Percentiles rank a stretch among this genome's conserved stretches.
Conservation (phyloP, 306 rosid species). For the Carpinus viminea region DNA sequence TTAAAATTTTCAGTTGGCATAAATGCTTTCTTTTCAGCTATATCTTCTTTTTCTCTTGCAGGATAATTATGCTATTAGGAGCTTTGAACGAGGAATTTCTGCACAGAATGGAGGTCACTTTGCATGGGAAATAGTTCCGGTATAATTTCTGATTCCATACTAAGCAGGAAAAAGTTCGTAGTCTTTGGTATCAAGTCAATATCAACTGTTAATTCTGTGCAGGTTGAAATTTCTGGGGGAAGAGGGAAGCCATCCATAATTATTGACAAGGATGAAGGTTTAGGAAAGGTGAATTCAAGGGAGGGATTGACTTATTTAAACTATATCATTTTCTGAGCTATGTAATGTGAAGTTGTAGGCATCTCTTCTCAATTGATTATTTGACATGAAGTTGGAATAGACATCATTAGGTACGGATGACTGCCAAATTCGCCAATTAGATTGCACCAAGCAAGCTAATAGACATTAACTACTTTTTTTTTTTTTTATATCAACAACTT, state of each 20-base stretch:
- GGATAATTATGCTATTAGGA: constrained; percentile 81
- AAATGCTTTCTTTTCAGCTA: constrained; percentile 4
- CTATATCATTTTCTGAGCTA: not conserved
- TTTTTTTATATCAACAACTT: not conserved
- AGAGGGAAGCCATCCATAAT: constrained; percentile 65
- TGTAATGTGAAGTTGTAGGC: constrained; percentile 12
- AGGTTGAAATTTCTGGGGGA: constrained; percentile 73
- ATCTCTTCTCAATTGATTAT: not conserved
- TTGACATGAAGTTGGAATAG: not conserved
- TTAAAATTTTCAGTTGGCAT: constrained; percentile 18
- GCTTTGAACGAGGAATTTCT: constrained; percentile 81
- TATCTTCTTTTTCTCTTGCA: constrained; percentile 26
- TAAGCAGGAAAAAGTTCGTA: constrained; percentile 5
- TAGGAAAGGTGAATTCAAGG: constrained; percentile 65
- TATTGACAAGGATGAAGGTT: constrained; percentile 81
- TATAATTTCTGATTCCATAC: constrained; percentile 39
- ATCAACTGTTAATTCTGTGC: constrained; percentile 35
- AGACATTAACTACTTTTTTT: not conserved
- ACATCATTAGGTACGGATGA: not conserved
- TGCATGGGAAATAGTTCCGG: constrained; percentile 91
- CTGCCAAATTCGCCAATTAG: not conserved
- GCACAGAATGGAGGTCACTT: constrained; percentile 72
- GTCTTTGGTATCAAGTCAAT: constrained; percentile 5
- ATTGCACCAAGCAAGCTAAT: not conserved
- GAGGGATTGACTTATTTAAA: constrained; percentile 17